Percentiles rank a stretch among this genome's conserved stretches.
Conservation (phyloP, 306 rosid genomes). For the Inga laurina region DNA sequence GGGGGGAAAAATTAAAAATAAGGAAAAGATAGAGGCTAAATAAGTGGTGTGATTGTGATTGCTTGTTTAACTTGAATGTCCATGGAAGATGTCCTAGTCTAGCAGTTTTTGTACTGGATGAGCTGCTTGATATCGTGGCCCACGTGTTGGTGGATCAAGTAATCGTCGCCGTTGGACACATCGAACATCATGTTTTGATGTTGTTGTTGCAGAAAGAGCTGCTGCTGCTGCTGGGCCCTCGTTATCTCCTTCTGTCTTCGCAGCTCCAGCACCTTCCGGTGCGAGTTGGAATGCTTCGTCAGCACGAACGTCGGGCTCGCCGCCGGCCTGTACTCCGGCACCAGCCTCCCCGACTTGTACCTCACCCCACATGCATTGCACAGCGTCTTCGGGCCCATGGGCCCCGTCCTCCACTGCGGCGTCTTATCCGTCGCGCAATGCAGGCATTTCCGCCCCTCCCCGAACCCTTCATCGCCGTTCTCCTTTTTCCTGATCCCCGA, state of each 20-base stretch:
- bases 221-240: constrained; percentile 43
- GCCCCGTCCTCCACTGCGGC: constrained; percentile 95
- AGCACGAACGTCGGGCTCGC: constrained; percentile 90
- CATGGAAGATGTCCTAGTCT: constrained; percentile 31
- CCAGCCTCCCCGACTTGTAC: constrained; percentile 80
- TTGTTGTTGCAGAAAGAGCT: constrained; percentile 41
- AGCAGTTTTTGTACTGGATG: constrained; percentile 44
- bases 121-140: constrained; percentile 68
- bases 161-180: constrained; percentile 71
- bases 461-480: constrained; percentile 18
- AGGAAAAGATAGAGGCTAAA: neutral
- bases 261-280: constrained; percentile 88
- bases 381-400: constrained; percentile 80
- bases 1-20: neutral
- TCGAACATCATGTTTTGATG: constrained; percentile 60
- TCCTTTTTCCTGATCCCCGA: constrained; percentile 53
- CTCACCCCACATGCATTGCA: constrained; percentile 92
- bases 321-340: constrained; percentile 92
- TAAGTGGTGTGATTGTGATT: neutral
- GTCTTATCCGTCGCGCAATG: constrained; percentile 94
- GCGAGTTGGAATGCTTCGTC: constrained; percentile 94
- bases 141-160: constrained; percentile 73
- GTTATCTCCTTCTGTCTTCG: constrained; percentile 82
- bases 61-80: neutral
- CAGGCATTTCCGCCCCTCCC: constrained; percentile 72